Evolutionary conservation across 78 protist genomes (phyloP), one percentile per base, ranked within the genome.

Genomic region (Acrasis kona): DNA sequence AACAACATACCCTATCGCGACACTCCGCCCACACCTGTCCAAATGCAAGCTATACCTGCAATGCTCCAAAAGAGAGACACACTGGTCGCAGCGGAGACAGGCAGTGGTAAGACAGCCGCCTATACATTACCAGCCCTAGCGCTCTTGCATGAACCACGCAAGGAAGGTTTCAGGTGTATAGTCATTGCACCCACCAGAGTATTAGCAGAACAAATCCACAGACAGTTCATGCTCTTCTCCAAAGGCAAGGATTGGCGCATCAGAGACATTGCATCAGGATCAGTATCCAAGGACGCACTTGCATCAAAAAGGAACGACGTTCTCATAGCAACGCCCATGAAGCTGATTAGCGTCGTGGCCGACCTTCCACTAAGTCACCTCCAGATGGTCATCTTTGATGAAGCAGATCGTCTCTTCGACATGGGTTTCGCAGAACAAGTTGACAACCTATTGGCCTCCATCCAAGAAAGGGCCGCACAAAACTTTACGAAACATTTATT

Each of bases 241-340:
- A 12, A 7, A 3, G 86, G 84, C 30, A 19, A 30, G 2, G 40
- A 40, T 30, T 71, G 92, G 65, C 29, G 61, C 39, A 39, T 84
- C 30, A 8, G 19, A n/a, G 19, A 50, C 61, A 50, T n/a, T 50
- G 34, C 19, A 50, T n/a, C 19, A 50, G 61, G 19, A 50, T n/a
- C 19, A 19, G 61, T 50, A 50, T n/a, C 61, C 19, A 50, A 50
- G 19, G 19, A 50, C 61, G 19, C 19, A 50, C 19, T 50, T 50
- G 61, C 61, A 30, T 67, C 28, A 19, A 67, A 67, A 30, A n/a
- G 19, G 34, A 19, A 19, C 40, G 82, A 79, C 41, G 50, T 79
- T 73, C 78, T 96, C 32, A 83, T 97, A 36, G 97, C 98, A 10
- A 97, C 99, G 12, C 99, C 99, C 0, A 99, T 98, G 32, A 92